Percentiles rank a stretch among this genome's conserved stretches.
Conservation (phyloP, 805 yeast species). For the Schwanniomyces sp. region DNA sequence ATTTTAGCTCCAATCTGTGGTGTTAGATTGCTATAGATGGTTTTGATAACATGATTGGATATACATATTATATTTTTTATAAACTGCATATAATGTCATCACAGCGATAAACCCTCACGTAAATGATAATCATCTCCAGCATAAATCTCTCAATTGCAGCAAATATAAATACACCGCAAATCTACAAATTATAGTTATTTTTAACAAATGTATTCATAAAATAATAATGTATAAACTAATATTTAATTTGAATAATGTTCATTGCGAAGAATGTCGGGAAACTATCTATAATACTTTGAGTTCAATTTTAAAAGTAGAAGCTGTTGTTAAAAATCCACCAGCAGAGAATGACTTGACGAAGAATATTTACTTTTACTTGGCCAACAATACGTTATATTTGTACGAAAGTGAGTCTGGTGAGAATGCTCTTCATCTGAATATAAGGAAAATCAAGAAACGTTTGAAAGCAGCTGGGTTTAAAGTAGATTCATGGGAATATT, state of each 20-base stretch:
- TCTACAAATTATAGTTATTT: background rate
- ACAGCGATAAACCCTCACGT: background rate
- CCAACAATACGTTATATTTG: constrained; percentile 26
- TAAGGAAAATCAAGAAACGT: constrained; percentile 21
- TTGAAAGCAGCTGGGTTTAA: constrained; percentile 40
- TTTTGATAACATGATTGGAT: no score
- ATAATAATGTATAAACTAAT: constrained; percentile 20
- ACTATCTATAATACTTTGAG: constrained; percentile 30
- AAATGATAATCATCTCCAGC: background rate
- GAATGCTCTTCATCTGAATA: constrained; percentile 8
- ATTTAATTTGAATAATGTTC: constrained; percentile 45
- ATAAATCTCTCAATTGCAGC: background rate
- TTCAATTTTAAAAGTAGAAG: constrained; percentile 10
- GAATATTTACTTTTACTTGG: constrained; percentile 15
- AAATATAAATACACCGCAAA: background rate
- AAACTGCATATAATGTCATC: background rate
- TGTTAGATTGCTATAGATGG: no score
- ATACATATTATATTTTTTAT: background rate
- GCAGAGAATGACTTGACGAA: constrained; percentile 5
- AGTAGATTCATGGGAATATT: constrained; percentile 34
- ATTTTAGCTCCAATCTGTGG: background rate
- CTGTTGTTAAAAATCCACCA: constrained; percentile 6
- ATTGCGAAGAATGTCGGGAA: constrained; percentile 53
- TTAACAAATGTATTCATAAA: background rate
- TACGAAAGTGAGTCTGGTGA: constrained; percentile 11